A percentile compares a stretch with the other conserved stretches of the same genome.
These are phyloP conservation scores for Gracilaria domingensis DNA, from an alignment of 23 red algal species.

Conservation along the genomic window DNA sequence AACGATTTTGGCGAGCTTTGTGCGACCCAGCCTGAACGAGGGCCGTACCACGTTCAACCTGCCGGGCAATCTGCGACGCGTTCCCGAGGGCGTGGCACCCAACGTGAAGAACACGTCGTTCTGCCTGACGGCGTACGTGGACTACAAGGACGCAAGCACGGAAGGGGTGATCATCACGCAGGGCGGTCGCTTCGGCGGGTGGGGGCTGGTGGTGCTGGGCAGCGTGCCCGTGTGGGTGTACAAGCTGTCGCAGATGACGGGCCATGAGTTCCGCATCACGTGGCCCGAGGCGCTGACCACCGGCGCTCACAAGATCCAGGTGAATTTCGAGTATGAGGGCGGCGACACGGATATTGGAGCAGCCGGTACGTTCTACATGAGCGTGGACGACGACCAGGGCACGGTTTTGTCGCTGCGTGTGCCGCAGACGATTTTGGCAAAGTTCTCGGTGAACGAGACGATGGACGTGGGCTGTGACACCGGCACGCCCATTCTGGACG, in stretches of 20 bases:
- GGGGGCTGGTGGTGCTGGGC: neutral
- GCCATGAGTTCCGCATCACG: neutral
- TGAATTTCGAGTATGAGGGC: neutral
- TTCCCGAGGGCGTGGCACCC: neutral
- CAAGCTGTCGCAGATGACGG: neutral
- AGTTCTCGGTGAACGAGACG: conserved; percentile 5
- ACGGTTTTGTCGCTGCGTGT: neutral
- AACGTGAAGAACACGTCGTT: neutral
- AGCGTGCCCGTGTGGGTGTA: neutral
- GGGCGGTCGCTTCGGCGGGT: neutral
- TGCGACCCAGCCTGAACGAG: too few relatives aligned
- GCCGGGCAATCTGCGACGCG: neutral
- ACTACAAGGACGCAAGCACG: neutral
- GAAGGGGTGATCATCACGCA: conserved; percentile 1
- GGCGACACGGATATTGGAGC: neutral
- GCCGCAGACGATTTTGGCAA: neutral
- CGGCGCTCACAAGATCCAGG: neutral
- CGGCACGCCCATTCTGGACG: neutral
- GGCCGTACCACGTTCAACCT: too few relatives aligned
- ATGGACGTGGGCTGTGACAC: neutral
- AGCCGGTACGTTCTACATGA: conserved; percentile 4
- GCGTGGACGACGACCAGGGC: neutral
- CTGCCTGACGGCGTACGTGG: neutral
- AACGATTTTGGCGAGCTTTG: too few relatives aligned
- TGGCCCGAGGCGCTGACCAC: neutral